phyloP scores from a whole-genome alignment of 208 protist genomes.

The Leptomonas pyrrhocoris region DNA sequence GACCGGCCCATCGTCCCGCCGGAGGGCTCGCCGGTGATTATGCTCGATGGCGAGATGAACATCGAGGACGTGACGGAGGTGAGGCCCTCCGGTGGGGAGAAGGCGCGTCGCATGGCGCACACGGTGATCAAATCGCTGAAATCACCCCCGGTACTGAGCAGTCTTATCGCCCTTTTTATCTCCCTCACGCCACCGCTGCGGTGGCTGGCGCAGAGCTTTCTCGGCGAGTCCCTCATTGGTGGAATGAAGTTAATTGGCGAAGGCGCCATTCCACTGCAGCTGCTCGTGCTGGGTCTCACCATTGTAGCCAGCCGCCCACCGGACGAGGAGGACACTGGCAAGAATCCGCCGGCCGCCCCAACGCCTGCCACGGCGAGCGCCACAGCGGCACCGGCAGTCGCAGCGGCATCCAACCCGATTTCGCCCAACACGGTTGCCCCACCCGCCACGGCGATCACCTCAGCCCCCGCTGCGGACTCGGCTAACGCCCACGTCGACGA shows the following conservation, averaged over 20 bases:
- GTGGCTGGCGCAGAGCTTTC: conserved; percentile 52
- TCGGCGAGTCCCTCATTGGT: conserved; percentile 49
- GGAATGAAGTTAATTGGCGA: conserved; percentile 57
- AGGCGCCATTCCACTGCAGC: conserved; percentile 65
- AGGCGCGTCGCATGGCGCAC: conserved; percentile 11
- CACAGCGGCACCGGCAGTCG: neutral
- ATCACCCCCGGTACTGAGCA: conserved; percentile 52
- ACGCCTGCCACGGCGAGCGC: neutral
- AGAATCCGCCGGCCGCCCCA: neutral
- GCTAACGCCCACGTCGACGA: neutral
- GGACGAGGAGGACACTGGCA: conserved; percentile 6
- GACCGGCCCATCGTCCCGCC: conserved; percentile 35
- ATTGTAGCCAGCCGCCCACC: conserved; percentile 32
- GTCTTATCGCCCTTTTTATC: conserved; percentile 61
- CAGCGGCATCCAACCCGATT: neutral
- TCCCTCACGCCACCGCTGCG: conserved; percentile 67
- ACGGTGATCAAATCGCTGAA: conserved; percentile 33
- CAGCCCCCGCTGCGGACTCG: neutral
- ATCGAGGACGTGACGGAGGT: conserved; percentile 7
- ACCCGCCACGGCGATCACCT: neutral
- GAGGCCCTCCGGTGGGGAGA: neutral
- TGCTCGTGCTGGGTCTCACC: conserved; percentile 64
- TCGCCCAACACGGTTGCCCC: neutral
- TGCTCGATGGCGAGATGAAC: conserved; percentile 16
- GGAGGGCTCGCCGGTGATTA: conserved; percentile 10